Conservation (phyloP, 768 basidiomycete species). For the Trametes villosa region DNA sequence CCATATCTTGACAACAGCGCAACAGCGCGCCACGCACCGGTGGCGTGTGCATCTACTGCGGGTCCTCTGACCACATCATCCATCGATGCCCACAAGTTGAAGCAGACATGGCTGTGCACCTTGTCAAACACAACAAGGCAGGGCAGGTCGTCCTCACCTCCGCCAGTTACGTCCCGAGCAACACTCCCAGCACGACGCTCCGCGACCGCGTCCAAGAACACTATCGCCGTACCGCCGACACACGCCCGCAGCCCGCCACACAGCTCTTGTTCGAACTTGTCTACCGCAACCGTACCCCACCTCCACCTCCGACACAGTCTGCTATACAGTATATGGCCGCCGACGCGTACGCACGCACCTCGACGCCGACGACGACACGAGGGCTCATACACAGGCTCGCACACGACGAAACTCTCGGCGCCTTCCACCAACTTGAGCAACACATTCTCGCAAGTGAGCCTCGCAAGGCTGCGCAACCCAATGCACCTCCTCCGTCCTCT, state of each 20-base stretch:
- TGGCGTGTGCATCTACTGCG: constrained; percentile 25
- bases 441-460: constrained; percentile 4
- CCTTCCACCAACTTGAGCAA: constrained; percentile 5
- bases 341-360: background rate
- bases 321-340: background rate
- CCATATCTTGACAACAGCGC: background rate
- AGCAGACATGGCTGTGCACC: constrained; percentile 14
- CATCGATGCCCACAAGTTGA: constrained; percentile 28
- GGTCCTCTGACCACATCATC: constrained; percentile 33
- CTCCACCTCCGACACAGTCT: background rate
- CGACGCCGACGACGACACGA: background rate
- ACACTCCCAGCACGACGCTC: constrained; percentile 7
- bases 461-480: background rate
- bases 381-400: background rate
- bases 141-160: constrained; percentile 31
- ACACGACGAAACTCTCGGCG: background rate
- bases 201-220: constrained; percentile 13
- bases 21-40: background rate
- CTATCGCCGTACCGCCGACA: background rate
- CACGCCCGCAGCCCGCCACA: background rate
- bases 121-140: constrained; percentile 29
- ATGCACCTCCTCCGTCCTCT: background rate
- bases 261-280: constrained; percentile 8
- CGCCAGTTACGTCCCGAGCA: constrained; percentile 30
- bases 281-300: background rate